Conservation (phyloP, 345 rosid genomes). For the Triadica sebifera region DNA sequence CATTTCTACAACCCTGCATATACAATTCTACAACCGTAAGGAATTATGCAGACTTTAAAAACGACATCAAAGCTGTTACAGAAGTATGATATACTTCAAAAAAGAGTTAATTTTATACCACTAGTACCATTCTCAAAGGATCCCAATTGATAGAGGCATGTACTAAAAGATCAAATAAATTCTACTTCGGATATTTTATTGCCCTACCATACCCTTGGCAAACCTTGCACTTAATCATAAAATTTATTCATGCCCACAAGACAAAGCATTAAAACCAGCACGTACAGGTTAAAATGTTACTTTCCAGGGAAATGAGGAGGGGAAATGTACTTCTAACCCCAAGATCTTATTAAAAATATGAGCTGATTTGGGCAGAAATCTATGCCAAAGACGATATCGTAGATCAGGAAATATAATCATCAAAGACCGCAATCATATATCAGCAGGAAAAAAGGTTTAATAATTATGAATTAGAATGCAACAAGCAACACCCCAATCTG, state of each 20-base stretch:
- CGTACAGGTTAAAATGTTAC: not conserved
- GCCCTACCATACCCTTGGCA: not conserved
- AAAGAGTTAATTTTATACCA: not conserved
- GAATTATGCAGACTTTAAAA: slow-evolving; percentile 5
- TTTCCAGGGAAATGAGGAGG: not conserved
- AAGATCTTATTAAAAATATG: not conserved
- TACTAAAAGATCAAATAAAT: no score
- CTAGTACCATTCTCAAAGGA: not conserved
- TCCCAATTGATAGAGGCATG: no score
- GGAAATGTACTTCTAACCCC: not conserved
- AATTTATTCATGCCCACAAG: not conserved
- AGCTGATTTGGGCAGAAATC: not conserved
- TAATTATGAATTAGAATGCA: not conserved
- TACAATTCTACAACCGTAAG: slow-evolving; percentile 22
- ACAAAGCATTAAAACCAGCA: not conserved
- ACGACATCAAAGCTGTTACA: not conserved
- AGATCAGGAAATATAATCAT: no score
- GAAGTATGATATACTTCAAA: not conserved
- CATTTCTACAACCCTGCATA: slow-evolving; percentile 86
- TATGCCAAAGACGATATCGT: not conserved
- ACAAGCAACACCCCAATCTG: not conserved
- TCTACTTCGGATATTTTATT: no score
- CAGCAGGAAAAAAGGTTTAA: no score
- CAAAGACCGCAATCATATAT: no score
- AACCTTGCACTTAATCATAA: slow-evolving; percentile 3